Evolutionary conservation across 2,329 filamentous ascomycete genomes (phyloP), one percentile per base, ranked within the genome.

Genomic region (Cyphellophora europaea): DNA sequence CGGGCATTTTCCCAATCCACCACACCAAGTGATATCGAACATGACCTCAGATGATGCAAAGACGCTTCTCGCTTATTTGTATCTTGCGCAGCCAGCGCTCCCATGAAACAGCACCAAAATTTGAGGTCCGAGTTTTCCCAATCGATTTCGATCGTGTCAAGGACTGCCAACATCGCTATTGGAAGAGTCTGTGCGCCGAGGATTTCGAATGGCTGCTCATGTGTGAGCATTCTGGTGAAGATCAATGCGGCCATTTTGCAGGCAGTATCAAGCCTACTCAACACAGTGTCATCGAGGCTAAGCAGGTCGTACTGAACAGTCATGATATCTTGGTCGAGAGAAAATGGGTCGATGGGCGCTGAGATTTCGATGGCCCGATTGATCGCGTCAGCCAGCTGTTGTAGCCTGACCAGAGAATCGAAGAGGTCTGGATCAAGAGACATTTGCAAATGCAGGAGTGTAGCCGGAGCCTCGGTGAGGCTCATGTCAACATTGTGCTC

Each of bases 281-380:
- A 27, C 8, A 18, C 8, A 8, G 27, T 11, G 5, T 6, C 17
- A n/a, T 35, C 19, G 15, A 31, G 30, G 19, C 12, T 21, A 5
- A 47, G 38, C 11, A 45, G 27, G 16, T 45, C 36, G 23, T 45
- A 35, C 32, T 41, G 36, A 13, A 45, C 32, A 19, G 37, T 39
- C 5, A 37, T 27, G 5, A 43, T 21, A 14, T 41, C 38, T 31
- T 47, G 38, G 14, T 47, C 40, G 28, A 38, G 41, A 2, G 36
- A 23, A 11, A 17, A 28, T n/a, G 44, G 37, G 25, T 47, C 40
- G 4, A 47, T 8, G 4, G 19, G 18, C 6, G 31, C 25, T 14
- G 27, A 30, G 4, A 19, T 21, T 11, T 33, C 19, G 11, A 33
- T 39, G 4, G 40, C 37, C 15, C 19, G 21, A 10, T 41, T 35